Conservation (phyloP, 148 eudicot genomes). For the Amaranthus palmeri region DNA sequence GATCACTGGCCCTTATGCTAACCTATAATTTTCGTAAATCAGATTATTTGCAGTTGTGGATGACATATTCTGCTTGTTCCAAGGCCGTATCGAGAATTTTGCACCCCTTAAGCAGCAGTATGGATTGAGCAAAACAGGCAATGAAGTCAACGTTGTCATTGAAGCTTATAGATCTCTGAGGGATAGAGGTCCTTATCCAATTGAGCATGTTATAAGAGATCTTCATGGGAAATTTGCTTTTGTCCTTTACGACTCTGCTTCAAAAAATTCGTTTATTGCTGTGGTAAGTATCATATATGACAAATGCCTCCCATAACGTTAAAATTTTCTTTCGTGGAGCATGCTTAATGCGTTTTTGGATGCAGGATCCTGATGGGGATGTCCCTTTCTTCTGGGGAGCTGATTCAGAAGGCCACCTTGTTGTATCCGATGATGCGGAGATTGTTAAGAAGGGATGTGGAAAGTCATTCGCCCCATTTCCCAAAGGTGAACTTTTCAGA, state of each 20-base stretch:
- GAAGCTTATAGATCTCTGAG: slow-evolving; percentile 85
- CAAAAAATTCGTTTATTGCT: slow-evolving; percentile 61
- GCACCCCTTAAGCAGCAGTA: slow-evolving; percentile 86
- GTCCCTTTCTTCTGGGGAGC: slow-evolving; percentile 96
- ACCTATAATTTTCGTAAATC: not conserved
- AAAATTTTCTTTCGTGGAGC: not conserved
- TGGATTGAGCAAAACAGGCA: slow-evolving; percentile 66
- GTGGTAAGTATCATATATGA: slow-evolving; percentile 42
- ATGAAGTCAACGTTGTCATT: slow-evolving; percentile 73
- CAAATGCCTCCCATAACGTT: not conserved
- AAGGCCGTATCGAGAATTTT: slow-evolving; percentile 80
- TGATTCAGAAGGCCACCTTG: slow-evolving; percentile 79
- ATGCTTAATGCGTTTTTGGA: not conserved
- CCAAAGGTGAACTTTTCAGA: slow-evolving; percentile 54
- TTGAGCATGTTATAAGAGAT: slow-evolving; percentile 68
- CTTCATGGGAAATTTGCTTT: slow-evolving; percentile 75
- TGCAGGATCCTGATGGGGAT: slow-evolving; percentile 86
- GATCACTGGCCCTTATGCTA: not conserved
- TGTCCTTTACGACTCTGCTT: slow-evolving; percentile 56
- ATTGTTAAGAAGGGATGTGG: slow-evolving; percentile 75
- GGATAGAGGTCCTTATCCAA: slow-evolving; percentile 92
- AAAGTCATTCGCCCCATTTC: slow-evolving; percentile 89
- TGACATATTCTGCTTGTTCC: slow-evolving; percentile 81
- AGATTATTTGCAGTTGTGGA: slow-evolving; percentile 83
- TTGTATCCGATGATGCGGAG: slow-evolving; percentile 61